phyloP scores from a whole-genome alignment of 1,284 basidiomycete species.

The Fomitopsis palustris region DNA sequence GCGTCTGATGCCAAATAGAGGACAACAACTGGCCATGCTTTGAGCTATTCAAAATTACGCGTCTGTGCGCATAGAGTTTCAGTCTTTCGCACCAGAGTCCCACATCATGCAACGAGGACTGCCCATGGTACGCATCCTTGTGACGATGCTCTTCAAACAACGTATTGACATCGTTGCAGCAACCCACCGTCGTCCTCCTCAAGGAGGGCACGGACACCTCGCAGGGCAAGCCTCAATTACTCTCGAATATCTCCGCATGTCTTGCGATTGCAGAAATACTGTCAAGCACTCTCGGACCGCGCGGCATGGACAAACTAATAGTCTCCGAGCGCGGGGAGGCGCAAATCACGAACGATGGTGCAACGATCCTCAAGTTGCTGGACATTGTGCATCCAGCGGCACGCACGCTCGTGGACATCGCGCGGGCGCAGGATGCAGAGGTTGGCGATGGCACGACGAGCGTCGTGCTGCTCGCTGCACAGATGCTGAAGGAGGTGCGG shows the following conservation, averaged over 20 bases:
- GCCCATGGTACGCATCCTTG: constrained; percentile 50
- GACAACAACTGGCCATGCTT: not conserved
- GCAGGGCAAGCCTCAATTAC: constrained; percentile 90
- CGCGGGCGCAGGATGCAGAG: constrained; percentile 96
- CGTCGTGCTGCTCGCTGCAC: constrained; percentile 92
- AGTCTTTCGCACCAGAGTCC: not conserved
- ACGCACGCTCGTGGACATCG: constrained; percentile 95
- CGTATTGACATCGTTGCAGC: constrained; percentile 42
- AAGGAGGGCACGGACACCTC: constrained; percentile 96
- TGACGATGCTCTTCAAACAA: not conserved
- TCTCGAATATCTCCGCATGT: constrained; percentile 97
- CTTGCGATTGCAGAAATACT: constrained; percentile 88
- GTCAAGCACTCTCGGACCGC: constrained; percentile 93
- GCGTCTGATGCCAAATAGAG: not conserved
- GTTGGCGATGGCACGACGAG: constrained; percentile 98
- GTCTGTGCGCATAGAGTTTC: not conserved
- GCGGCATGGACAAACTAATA: constrained; percentile 99
- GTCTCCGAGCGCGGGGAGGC: constrained; percentile 90
- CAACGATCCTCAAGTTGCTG: constrained; percentile 94
- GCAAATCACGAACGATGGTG: constrained; percentile 98
- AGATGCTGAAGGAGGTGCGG: constrained; percentile 91
- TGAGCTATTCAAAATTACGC: not conserved
- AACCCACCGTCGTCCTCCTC: constrained; percentile 93
- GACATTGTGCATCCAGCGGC: constrained; percentile 99
- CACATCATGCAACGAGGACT: constrained; percentile 70